These are phyloP conservation scores for Penicillium nucicola DNA, from an alignment of 495 filamentous ascomycete species.

Conservation along the genomic window DNA sequence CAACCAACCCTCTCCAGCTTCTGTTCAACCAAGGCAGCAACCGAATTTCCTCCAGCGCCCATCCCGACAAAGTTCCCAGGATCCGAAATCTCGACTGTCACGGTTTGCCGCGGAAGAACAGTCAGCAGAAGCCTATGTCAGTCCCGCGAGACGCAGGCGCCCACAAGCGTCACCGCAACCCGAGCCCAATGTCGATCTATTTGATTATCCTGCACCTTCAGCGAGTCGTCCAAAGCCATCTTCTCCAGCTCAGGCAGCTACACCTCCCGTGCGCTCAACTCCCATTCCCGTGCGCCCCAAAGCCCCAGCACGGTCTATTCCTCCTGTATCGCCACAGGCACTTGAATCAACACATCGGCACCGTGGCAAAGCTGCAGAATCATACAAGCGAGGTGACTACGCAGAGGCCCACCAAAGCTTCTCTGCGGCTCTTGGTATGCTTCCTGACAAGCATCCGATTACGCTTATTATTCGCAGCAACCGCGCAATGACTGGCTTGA, in stretches of 20 bases:
- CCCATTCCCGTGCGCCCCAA: conserved; percentile 45
- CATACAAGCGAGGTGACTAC: conserved; percentile 94
- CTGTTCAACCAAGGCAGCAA: conserved; percentile 25
- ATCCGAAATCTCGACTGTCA: conserved; percentile 60
- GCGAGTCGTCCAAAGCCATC: conserved; percentile 26
- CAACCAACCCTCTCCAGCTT: conserved; percentile 43
- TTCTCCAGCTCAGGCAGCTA: conserved; percentile 28
- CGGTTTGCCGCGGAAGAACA: conserved; percentile 78
- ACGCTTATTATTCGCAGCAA: conserved; percentile 86
- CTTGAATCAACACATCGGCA: conserved; percentile 71
- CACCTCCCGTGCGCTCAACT: conserved; percentile 20
- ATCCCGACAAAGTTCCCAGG: conserved; percentile 38
- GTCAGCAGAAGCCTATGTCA: conserved; percentile 80
- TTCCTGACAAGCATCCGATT: conserved; percentile 81
- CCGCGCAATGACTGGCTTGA: conserved; percentile 82
- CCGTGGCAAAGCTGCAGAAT: conserved; percentile 73
- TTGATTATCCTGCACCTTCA: conserved; percentile 45
- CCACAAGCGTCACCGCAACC: conserved; percentile 43
- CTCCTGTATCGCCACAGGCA: conserved; percentile 61
- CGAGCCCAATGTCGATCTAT: conserved; percentile 55
- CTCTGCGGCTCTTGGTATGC: conserved; percentile 64
- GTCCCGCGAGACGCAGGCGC: conserved; percentile 79
- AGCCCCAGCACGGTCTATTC: conserved; percentile 61
- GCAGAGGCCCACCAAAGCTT: conserved; percentile 80
- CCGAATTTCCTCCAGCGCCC: conserved; percentile 40